Evolutionary conservation across 2,329 filamentous ascomycete species (phyloP).

Genomic region (Aspergillus fructus): DNA sequence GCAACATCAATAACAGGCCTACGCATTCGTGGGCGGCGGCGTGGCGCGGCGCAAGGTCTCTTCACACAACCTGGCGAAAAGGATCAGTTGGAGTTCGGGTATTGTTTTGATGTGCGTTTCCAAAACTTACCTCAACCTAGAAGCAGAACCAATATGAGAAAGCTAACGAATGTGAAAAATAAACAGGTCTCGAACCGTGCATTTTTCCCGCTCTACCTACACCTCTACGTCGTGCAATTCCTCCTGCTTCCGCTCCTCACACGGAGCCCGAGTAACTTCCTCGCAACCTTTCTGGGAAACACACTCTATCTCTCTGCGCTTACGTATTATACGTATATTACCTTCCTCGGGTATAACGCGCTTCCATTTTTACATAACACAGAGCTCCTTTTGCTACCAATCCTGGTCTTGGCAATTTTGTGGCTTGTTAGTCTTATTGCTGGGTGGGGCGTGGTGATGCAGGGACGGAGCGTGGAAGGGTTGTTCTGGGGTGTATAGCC

Average conservation of each 20-base stretch:
- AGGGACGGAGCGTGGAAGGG: conserved; percentile 43
- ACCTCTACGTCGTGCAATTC: conserved; percentile 67
- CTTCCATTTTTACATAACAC: conserved; percentile 67
- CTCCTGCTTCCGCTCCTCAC: conserved; percentile 61
- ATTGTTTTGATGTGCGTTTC: conserved; percentile 65
- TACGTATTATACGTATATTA: conserved; percentile 67
- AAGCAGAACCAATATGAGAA: neutral
- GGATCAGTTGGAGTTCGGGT: conserved; percentile 67
- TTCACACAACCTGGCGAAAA: conserved; percentile 57
- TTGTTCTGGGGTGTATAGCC: conserved; percentile 45
- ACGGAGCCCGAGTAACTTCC: conserved; percentile 41
- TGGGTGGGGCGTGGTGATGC: conserved; percentile 47
- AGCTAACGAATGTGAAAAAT: neutral
- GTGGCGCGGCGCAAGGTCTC: conserved; percentile 53
- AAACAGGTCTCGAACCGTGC: conserved; percentile 61
- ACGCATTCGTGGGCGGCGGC: conserved; percentile 47
- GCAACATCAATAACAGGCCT: conserved; percentile 47
- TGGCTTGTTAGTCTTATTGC: conserved; percentile 56
- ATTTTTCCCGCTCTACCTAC: conserved; percentile 67
- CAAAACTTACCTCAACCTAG: neutral
- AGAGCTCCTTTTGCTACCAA: conserved; percentile 62
- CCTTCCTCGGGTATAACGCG: conserved; percentile 68
- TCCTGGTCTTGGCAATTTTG: conserved; percentile 58
- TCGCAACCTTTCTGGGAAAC: conserved; percentile 61
- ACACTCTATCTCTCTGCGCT: conserved; percentile 65